Evolutionary conservation across 2,329 filamentous ascomycete species (phyloP).

Genomic region (Claviceps fusiformis): DNA sequence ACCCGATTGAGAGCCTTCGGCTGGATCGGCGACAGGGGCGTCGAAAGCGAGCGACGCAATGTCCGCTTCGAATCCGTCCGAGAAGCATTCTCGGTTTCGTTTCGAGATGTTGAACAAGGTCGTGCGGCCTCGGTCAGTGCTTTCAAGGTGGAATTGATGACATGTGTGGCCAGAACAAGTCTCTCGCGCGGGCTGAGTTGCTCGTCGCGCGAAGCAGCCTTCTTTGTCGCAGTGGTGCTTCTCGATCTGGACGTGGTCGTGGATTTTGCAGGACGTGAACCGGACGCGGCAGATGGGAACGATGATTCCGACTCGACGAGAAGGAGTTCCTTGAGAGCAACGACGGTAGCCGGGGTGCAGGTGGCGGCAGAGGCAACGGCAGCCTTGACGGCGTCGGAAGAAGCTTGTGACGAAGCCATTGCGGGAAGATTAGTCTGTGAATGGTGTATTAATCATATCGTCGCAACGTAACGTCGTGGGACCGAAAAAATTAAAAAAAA

Average conservation of each 20-base stretch:
- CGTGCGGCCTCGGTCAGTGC: slow-evolving; percentile 54
- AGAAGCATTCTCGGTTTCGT: slow-evolving; percentile 19
- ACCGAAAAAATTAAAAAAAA: neutral
- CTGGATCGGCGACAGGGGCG: slow-evolving; percentile 47
- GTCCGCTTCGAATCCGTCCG: slow-evolving; percentile 25
- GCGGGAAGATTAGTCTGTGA: slow-evolving; percentile 13
- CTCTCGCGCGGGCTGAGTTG: slow-evolving; percentile 34
- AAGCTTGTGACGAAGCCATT: slow-evolving; percentile 31
- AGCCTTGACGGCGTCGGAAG: slow-evolving; percentile 37
- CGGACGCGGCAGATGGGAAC: slow-evolving; percentile 14
- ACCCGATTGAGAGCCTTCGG: slow-evolving; percentile 48
- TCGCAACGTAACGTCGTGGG: slow-evolving; percentile 9
- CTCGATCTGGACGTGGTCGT: slow-evolving; percentile 15
- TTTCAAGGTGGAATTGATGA: slow-evolving; percentile 59
- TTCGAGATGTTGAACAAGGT: slow-evolving; percentile 20
- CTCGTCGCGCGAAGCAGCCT: slow-evolving; percentile 13
- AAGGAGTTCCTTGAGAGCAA: slow-evolving; percentile 33
- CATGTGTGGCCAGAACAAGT: slow-evolving; percentile 55
- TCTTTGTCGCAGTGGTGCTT: slow-evolving; percentile 9
- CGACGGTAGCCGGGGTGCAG: slow-evolving; percentile 37
- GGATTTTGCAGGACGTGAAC: slow-evolving; percentile 15
- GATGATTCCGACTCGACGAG: slow-evolving; percentile 19
- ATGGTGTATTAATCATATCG: slow-evolving; percentile 19
- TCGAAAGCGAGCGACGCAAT: slow-evolving; percentile 40
- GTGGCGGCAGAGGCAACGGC: slow-evolving; percentile 38